Base-by-base conservation (phyloP, 306 rosid genomes). In the Rubus idaeus region DNA sequence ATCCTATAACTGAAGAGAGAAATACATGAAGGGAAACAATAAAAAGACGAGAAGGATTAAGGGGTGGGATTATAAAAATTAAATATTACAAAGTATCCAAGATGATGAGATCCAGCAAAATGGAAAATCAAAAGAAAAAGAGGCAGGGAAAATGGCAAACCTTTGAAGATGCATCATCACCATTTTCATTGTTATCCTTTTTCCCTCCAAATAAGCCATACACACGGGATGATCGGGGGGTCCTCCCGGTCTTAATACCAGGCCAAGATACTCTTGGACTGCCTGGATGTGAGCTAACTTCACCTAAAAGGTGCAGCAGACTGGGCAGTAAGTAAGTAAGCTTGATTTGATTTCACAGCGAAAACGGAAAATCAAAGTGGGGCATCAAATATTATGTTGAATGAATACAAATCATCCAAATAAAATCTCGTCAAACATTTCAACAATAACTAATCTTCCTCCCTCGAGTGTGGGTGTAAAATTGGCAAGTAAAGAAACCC, bases 121-220 rank as follows among this genome's bases (percentile, higher is more conserved):
- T 23, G 26, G 26, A 23, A 23, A 23, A 23, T 23, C 0, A 23
- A 23, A 23, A 23, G 26, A 0, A 23, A 23, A 23, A 23, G 26
- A 57, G 49, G 35, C 16, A 10, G 71, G 64, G n/a, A 41, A 62
- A 8, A 56, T 37, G 45, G 45, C 18, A 39, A 18, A 92, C 97
- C 97, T 93, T 90, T 23, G 26, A 23, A 23, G 26, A 23, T 23
- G 26, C 26, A 68, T 90, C 96, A 39, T 89, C 96, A 71, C 80
- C 62, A 84, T 86, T 87, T 18, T 77, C 96, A 80, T 83, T 80
- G 81, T 65, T 83, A 26, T 86, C 94, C 60, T 89, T 89, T 72
- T 86, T 90, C 5, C 94, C 96, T 81, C 96, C 98, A 75, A 88
- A 88, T 72, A 88, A 86, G 60, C 88, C 88, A 75, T 75, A 51